phyloP scores from a whole-genome alignment of 1,139 yeast species.

The Suhomyces panamericanus region DNA sequence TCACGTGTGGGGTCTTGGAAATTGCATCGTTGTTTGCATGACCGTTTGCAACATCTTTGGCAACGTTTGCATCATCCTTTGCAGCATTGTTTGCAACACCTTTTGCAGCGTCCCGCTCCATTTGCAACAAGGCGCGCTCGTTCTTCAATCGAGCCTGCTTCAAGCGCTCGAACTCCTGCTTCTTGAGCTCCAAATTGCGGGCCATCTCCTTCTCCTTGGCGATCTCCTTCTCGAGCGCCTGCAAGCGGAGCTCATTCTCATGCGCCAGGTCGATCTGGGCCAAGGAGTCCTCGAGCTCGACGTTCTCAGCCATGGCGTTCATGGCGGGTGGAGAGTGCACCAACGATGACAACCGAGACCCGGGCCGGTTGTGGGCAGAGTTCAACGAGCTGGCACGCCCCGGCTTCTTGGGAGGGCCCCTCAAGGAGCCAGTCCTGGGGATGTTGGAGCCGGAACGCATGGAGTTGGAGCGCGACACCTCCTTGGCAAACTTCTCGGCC shows the following conservation, averaged over 20 bases:
- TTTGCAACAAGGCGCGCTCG: constrained; percentile 21
- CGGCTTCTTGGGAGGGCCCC: constrained; percentile 11
- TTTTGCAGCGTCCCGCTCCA: constrained; percentile 13
- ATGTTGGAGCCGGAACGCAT: constrained; percentile 31
- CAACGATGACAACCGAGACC: constrained; percentile 12
- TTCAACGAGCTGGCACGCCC: constrained; percentile 14
- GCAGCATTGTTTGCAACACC: not conserved
- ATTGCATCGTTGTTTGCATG: not conserved
- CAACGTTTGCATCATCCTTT: not conserved
- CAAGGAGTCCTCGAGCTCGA: constrained; percentile 16
- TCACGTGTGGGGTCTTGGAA: not conserved
- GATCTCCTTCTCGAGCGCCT: constrained; percentile 23
- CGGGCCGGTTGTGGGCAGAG: constrained; percentile 6
- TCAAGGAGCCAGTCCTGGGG: constrained; percentile 27
- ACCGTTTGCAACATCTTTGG: too few relatives aligned
- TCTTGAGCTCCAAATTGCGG: constrained; percentile 22
- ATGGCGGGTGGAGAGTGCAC: constrained; percentile 10
- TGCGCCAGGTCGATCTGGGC: constrained; percentile 15
- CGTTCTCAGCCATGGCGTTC: constrained; percentile 13
- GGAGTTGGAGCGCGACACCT: constrained; percentile 44
- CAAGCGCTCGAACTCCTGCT: constrained; percentile 22
- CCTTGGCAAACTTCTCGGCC: constrained; percentile 37
- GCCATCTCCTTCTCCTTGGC: constrained; percentile 35
- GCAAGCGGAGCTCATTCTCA: constrained; percentile 22
- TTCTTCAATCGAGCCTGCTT: constrained; percentile 22